Evolutionary conservation across 164 flowering plant genomes (phyloP), one percentile per base, ranked within the genome.

Genomic region (Pachysandra terminalis): DNA sequence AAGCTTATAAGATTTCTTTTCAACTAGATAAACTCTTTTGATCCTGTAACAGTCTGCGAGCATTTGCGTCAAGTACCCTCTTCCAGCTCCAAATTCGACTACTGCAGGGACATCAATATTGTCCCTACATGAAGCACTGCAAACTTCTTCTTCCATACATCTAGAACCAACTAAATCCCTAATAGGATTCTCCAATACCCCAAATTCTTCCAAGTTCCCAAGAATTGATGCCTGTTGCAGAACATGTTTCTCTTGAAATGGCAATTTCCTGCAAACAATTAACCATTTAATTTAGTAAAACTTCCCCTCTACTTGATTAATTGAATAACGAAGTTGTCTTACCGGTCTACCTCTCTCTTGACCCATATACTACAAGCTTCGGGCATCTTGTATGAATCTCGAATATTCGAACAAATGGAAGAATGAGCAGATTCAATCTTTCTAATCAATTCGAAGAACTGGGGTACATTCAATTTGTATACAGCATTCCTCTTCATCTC

Each of bases 31-130:
- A 22, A 95, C 94, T 72, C 77, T 85, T 40, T 81, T 76, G 60
- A 92, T 85, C 37, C 93, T 91, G 71, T 91, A 95, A 71, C 92
- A 89, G 71, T 91, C 96, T 7, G 92, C 87, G 13, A 95, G 90
- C 87, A 87, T 81, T 68, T 95, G 98, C 22, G 97, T 90, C 82
- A 95, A 81, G 78, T 95, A 95, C 45, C 96, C 98, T 77, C 96
- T 90, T 45, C 98, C 98, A 24, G 98, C 98, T 75, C 98, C 98
- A 78, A 95, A 92, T 76, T 91, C 97, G 64, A 95, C 86, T 55
- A 95, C 90, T 10, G 93, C 84, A 65, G 88, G 79, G 37, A 75
- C 76, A 25, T 35, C 68, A 67, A 63, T 61, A 71, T 72, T 64
- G 62, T 63, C 68, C 61, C 51, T 71, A 65, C 49, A 66, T 26